Evolutionary conservation across 345 rosid species (phyloP).

Genomic region (Litchi chinensis): DNA sequence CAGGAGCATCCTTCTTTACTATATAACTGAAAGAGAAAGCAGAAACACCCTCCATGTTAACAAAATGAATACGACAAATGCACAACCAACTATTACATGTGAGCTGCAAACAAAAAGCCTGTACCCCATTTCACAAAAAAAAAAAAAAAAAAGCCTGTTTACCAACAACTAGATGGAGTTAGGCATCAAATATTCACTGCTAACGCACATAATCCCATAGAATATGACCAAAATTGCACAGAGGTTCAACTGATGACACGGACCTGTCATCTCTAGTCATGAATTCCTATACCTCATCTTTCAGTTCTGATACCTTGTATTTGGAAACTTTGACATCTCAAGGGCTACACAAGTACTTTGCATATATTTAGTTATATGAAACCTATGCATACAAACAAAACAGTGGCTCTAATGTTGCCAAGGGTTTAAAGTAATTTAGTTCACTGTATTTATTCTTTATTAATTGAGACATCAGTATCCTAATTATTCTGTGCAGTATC

Average conservation of each 20-base stretch:
- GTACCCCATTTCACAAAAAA: not conserved
- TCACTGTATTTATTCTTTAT: not conserved
- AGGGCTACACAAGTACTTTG: not conserved
- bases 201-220: not conserved
- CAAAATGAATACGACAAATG: not conserved
- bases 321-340: not conserved
- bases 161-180: not conserved
- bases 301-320: not conserved
- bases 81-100: not conserved
- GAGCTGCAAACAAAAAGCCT: not conserved
- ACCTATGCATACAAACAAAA: not conserved
- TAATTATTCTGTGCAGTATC: not conserved
- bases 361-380: not conserved
- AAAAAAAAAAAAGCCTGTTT: not conserved
- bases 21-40: constrained; percentile 61
- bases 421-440: not conserved
- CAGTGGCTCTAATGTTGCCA: not conserved
- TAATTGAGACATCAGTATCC: not conserved
- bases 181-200: not conserved
- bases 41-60: constrained; percentile 7
- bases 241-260: not conserved
- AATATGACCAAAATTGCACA: not conserved
- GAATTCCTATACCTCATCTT: not conserved
- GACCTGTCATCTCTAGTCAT: not conserved
- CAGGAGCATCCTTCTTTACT: constrained; percentile 91